A percentile compares a stretch with the other conserved stretches of the same genome.
Conservation (phyloP, 441 rosid species). For the Populus tomentosa region DNA sequence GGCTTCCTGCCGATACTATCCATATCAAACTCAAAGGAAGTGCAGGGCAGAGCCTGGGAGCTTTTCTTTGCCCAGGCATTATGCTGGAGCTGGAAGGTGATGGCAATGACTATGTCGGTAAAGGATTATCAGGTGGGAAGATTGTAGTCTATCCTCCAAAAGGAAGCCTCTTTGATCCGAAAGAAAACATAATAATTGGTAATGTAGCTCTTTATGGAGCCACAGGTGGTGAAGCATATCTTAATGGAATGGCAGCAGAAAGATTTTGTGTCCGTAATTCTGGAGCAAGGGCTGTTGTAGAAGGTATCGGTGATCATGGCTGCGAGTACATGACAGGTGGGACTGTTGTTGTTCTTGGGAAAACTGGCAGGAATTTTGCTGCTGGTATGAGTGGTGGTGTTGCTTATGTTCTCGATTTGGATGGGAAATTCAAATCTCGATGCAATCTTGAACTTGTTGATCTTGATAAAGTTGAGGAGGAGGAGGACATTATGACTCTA, state of each 20-base stretch:
- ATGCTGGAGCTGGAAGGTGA: constrained; percentile 96
- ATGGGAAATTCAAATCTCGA: constrained; percentile 75
- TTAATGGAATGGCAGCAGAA: constrained; percentile 99
- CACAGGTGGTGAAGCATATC: constrained; percentile 87
- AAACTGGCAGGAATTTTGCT: constrained; percentile 98
- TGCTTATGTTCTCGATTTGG: constrained; percentile 90
- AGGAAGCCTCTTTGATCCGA: constrained; percentile 90
- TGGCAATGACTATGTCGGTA: constrained; percentile 96
- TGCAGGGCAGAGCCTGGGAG: constrained; percentile 98
- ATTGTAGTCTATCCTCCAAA: constrained; percentile 92
- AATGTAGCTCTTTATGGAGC: constrained; percentile 99
- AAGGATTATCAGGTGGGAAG: constrained; percentile 99
- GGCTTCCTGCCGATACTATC: constrained; percentile 87
- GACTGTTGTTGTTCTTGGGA: constrained; percentile 91
- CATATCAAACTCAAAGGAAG: constrained; percentile 90
- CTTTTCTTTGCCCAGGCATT: constrained; percentile 92
- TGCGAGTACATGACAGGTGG: constrained; percentile 99
- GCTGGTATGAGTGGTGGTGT: constrained; percentile 99
- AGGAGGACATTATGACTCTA: constrained; percentile 76
- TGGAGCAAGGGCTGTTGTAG: constrained; percentile 98
- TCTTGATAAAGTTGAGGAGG: constrained; percentile 89
- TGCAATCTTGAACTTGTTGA: constrained; percentile 95
- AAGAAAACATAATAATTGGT: constrained; percentile 95
- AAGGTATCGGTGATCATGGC: constrained; percentile 99
- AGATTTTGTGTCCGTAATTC: constrained; percentile 99